Conservation (phyloP, 108 stramenopile genomes). For the Pseudonitzschia multistriata region DNA sequence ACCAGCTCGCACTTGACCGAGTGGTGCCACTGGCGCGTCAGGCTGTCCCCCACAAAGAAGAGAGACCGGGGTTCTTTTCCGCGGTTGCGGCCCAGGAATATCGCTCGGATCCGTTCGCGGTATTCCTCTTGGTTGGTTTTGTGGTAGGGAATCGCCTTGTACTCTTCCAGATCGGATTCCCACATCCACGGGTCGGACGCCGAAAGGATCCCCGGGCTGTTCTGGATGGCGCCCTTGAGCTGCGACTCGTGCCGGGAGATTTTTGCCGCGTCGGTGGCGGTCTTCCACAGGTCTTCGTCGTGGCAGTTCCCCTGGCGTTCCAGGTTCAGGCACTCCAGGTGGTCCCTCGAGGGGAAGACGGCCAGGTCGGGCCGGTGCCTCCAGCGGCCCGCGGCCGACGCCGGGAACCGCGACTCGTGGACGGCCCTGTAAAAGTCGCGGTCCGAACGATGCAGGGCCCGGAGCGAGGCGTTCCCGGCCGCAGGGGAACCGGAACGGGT, state of each 20-base stretch:
- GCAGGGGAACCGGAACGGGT: no score
- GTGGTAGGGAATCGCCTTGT: background rate
- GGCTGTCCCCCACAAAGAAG: background rate
- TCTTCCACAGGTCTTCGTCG: constrained; percentile 5
- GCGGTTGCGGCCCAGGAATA: no score
- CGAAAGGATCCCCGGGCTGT: constrained; percentile 10
- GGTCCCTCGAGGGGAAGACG: background rate
- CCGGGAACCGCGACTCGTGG: background rate
- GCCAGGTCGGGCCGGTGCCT: background rate
- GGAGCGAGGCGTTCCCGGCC: no score
- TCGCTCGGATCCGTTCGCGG: no score
- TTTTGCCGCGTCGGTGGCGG: background rate
- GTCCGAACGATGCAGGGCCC: no score
- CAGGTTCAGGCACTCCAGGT: constrained; percentile 1
- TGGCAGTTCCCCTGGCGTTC: constrained; percentile 15
- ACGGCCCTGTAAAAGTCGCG: background rate
- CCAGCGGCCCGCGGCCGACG: background rate
- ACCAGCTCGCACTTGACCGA: background rate
- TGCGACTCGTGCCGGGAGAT: background rate
- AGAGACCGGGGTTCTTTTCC: no score
- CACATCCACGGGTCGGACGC: constrained; percentile 10
- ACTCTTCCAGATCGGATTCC: background rate
- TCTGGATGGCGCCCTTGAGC: background rate
- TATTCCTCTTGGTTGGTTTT: background rate
- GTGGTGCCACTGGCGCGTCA: background rate